A percentile compares a stretch with the other conserved stretches of the same genome.
Conservation (phyloP, 2,329 filamentous ascomycete genomes). For the Penicillium sp. region DNA sequence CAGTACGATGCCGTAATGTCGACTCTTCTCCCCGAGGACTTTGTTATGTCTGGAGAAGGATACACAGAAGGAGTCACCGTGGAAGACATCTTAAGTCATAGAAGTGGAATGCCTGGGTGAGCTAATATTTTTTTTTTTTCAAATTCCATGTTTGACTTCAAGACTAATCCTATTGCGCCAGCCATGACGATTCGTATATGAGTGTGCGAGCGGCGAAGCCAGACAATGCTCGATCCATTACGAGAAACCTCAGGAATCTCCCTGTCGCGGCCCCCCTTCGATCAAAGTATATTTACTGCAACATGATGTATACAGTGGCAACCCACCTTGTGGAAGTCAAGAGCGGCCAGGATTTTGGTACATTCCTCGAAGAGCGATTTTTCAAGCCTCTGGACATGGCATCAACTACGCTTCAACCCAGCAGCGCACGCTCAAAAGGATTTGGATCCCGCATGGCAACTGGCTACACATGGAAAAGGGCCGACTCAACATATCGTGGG, state of each 20-base stretch:
- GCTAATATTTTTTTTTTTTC: conserved; percentile 18
- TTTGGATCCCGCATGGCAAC: conserved; percentile 31
- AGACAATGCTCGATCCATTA: conserved; percentile 31
- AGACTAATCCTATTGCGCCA: conserved; percentile 14
- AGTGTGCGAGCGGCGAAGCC: conserved; percentile 23
- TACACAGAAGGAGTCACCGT: conserved; percentile 39
- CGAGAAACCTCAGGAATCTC: conserved; percentile 42
- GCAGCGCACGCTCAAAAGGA: conserved; percentile 20
- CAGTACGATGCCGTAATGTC: no score
- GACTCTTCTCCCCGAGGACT: no score
- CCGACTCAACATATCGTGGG: conserved; percentile 16
- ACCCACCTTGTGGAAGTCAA: conserved; percentile 43
- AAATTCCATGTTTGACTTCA: conserved; percentile 7
- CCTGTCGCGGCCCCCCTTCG: conserved; percentile 40
- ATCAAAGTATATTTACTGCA: conserved; percentile 43
- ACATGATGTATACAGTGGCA: conserved; percentile 43
- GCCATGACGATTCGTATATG: conserved; percentile 29
- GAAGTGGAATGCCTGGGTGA: conserved; percentile 44
- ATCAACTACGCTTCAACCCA: conserved; percentile 27
- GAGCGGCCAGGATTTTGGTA: conserved; percentile 32
- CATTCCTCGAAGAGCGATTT: conserved; percentile 37
- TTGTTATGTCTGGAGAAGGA: conserved; percentile 5
- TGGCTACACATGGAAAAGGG: conserved; percentile 38
- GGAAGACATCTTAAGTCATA: conserved; percentile 48
- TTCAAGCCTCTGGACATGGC: conserved; percentile 44